phyloP scores from a whole-genome alignment of 2,329 filamentous ascomycete genomes.

The Ophiostoma sp. region DNA sequence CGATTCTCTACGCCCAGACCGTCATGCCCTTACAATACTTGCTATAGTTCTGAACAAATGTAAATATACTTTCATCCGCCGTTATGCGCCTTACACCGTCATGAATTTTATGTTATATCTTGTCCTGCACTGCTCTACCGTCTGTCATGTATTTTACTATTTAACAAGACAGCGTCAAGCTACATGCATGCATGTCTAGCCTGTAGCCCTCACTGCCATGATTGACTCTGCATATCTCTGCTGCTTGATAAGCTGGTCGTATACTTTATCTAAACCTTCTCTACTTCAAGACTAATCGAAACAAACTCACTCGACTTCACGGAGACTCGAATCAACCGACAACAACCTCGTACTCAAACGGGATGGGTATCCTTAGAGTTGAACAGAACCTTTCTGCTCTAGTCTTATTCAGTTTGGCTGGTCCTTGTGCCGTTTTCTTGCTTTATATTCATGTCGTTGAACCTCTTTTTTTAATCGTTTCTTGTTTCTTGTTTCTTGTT shows the following conservation, averaged over 20 bases:
- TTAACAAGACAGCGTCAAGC: not conserved
- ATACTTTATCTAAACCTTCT: not conserved
- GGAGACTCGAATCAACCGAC: not conserved
- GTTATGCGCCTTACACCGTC: not conserved
- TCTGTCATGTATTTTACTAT: not conserved
- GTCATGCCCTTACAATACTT: not conserved
- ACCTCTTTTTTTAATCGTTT: not conserved
- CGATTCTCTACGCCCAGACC: not conserved
- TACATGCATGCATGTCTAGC: not conserved
- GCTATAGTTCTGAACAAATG: not conserved
- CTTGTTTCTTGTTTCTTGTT: not conserved
- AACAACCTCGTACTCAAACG: not conserved
- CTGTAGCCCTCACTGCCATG: not conserved
- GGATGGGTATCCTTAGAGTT: not conserved
- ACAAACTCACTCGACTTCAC: not conserved
- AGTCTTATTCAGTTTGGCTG: not conserved
- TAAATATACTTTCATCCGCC: not conserved
- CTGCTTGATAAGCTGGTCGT: not conserved
- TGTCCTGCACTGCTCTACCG: not conserved
- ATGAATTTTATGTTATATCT: not conserved
- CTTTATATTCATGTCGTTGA: not conserved
- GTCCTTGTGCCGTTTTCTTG: not conserved
- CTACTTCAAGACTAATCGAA: not conserved
- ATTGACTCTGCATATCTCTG: not conserved
- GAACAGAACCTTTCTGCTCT: not conserved